phyloP scores from a whole-genome alignment of 2,329 filamentous ascomycete genomes.

The Sodiomyces alkalinus region DNA sequence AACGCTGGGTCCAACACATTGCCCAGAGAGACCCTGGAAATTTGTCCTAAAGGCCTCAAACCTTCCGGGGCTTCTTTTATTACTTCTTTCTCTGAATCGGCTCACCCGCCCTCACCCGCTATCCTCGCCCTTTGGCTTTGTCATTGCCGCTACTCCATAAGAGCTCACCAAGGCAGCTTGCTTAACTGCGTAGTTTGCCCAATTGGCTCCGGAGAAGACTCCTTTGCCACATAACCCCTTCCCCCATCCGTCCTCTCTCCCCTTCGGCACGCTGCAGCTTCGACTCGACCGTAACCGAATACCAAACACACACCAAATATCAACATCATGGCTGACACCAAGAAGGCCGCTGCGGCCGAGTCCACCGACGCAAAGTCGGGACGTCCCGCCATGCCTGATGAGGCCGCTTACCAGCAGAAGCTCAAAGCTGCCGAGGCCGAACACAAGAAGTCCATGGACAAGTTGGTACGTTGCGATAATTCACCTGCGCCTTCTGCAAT shows the following conservation, averaged over 20 bases:
- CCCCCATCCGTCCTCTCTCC: constrained; percentile 7
- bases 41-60: constrained; percentile 1
- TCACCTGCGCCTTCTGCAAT: no score
- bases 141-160: not conserved
- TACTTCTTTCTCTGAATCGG: not conserved
- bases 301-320: constrained; percentile 1
- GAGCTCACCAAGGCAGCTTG: constrained; percentile 1
- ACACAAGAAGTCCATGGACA: constrained; percentile 59
- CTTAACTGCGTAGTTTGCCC: constrained; percentile 2
- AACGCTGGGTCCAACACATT: no score
- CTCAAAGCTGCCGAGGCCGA: constrained; percentile 77
- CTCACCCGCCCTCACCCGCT: no score
- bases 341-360: constrained; percentile 28
- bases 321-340: constrained; percentile 30
- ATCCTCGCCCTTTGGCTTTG: not conserved
- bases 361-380: constrained; percentile 25
- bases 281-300: constrained; percentile 2
- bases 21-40: constrained; percentile 2
- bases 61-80: not conserved
- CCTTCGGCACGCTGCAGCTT: constrained; percentile 2
- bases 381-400: constrained; percentile 77
- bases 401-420: constrained; percentile 65
- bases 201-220: no score
- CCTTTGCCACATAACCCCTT: no score
- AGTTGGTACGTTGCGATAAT: constrained; percentile 19